phyloP scores from a whole-genome alignment of 1,284 basidiomycete genomes.

The Tilletia horrida region DNA sequence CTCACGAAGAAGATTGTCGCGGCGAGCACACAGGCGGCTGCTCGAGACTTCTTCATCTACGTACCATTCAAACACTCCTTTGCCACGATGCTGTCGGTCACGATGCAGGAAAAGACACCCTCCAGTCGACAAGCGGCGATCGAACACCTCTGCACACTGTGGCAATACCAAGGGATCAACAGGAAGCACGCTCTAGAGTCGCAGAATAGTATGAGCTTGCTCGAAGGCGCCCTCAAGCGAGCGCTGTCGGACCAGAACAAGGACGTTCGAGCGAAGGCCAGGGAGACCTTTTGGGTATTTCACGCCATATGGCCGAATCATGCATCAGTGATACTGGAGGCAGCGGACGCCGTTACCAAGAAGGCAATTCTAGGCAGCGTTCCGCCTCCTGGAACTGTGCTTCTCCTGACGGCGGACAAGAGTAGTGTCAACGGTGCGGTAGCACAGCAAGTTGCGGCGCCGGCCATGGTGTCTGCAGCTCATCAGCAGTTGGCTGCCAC shows the following conservation, averaged over 20 bases:
- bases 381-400: conserved; percentile 8
- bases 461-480: conserved; percentile 19
- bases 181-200: conserved; percentile 50
- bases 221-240: conserved; percentile 61
- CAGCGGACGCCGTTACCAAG: conserved; percentile 68
- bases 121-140: conserved; percentile 70
- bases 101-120: conserved; percentile 76
- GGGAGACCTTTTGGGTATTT: conserved; percentile 77
- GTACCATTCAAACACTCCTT: conserved; percentile 69
- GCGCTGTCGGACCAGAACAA: conserved; percentile 75
- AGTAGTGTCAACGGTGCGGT: conserved; percentile 56
- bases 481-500: background rate
- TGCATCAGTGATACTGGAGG: conserved; percentile 65
- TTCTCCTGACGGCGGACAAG: conserved; percentile 61
- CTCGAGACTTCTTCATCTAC: conserved; percentile 68
- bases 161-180: conserved; percentile 49
- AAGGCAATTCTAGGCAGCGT: conserved; percentile 71
- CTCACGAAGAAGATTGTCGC: conserved; percentile 94
- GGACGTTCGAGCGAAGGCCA: conserved; percentile 70
- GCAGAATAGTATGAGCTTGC: conserved; percentile 57
- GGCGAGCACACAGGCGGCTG: conserved; percentile 74
- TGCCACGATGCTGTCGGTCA: conserved; percentile 70
- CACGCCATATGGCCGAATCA: conserved; percentile 71
- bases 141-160: conserved; percentile 50
- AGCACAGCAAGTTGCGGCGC: conserved; percentile 44